Evolutionary conservation across 257 asterid genomes (phyloP).

Genomic region (Striga asiatica): DNA sequence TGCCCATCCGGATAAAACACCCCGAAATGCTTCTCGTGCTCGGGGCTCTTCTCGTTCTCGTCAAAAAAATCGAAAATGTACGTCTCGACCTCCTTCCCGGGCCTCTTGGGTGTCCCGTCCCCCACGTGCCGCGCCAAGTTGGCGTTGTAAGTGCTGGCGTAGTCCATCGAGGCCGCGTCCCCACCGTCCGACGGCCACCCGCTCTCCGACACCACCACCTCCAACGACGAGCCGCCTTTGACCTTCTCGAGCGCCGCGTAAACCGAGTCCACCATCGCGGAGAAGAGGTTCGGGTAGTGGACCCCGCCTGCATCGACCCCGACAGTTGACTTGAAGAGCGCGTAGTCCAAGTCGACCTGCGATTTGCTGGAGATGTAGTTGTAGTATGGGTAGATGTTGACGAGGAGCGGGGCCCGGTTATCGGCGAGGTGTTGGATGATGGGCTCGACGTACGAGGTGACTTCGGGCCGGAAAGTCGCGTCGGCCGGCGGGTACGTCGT

Average conservation of each 20-base stretch:
- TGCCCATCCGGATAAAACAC: conserved; percentile 25
- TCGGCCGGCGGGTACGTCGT: conserved; percentile 16
- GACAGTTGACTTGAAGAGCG: conserved; percentile 7
- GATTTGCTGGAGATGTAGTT: not conserved
- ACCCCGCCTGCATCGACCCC: not conserved
- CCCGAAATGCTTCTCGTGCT: conserved; percentile 34
- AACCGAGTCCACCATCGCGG: conserved; percentile 34
- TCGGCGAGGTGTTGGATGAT: conserved; percentile 8
- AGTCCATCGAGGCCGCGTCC: conserved; percentile 14
- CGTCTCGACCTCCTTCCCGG: conserved; percentile 26
- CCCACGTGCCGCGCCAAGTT: conserved; percentile 26
- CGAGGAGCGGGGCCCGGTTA: conserved; percentile 13
- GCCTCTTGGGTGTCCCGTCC: conserved; percentile 32
- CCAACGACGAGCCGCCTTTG: conserved; percentile 15
- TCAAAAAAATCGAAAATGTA: conserved; percentile 52
- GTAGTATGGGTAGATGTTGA: conserved; percentile 24
- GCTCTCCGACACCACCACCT: conserved; percentile 39
- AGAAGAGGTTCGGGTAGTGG: conserved; percentile 30
- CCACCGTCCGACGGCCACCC: conserved; percentile 57
- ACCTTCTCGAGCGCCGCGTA: conserved; percentile 34
- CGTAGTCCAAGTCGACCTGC: not conserved
- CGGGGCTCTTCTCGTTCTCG: conserved; percentile 31
- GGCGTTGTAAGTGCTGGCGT: conserved; percentile 29
- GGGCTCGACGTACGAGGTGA: not conserved
- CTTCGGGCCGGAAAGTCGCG: conserved; percentile 11